Conservation (phyloP, 768 basidiomycete species). For the Trametes cubensis region DNA sequence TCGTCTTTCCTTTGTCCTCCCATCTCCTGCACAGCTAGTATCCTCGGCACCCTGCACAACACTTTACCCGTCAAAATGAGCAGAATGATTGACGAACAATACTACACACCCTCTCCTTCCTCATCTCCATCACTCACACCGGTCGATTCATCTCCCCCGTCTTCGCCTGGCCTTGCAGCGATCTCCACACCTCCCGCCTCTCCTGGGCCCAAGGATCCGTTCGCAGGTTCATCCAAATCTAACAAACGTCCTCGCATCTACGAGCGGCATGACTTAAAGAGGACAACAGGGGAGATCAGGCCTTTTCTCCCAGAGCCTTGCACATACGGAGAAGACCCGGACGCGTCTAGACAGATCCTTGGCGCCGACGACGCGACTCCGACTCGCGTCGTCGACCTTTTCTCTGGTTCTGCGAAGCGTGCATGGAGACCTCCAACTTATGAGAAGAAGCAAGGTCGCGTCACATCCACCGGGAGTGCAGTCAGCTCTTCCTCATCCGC, state of each 20-base stretch:
- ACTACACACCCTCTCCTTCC: conserved; percentile 10
- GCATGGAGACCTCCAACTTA: conserved; percentile 25
- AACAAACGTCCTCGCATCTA: conserved; percentile 46
- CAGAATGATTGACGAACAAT: conserved; percentile 7
- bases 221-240: conserved; percentile 60
- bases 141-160: conserved; percentile 42
- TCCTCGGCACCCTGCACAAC: too few species aligned
- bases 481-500: conserved; percentile 10
- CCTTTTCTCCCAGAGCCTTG: not conserved
- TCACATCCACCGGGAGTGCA: conserved; percentile 2
- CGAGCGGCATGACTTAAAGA: conserved; percentile 31
- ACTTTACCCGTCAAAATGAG: not conserved
- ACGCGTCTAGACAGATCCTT: conserved; percentile 9
- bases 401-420: conserved; percentile 24
- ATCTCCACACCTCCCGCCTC: conserved; percentile 37
- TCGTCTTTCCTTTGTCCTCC: not conserved
- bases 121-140: conserved; percentile 42
- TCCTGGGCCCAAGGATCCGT: conserved; percentile 45
- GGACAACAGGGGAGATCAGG: not conserved
- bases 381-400: conserved; percentile 25
- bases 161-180: conserved; percentile 36
- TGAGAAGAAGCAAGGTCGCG: conserved; percentile 25
- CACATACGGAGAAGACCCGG: conserved; percentile 11
- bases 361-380: conserved; percentile 15
- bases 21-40: not conserved